phyloP scores from a whole-genome alignment of 192 early-diverging fungal genomes.

The Funneliformis mosseae region DNA sequence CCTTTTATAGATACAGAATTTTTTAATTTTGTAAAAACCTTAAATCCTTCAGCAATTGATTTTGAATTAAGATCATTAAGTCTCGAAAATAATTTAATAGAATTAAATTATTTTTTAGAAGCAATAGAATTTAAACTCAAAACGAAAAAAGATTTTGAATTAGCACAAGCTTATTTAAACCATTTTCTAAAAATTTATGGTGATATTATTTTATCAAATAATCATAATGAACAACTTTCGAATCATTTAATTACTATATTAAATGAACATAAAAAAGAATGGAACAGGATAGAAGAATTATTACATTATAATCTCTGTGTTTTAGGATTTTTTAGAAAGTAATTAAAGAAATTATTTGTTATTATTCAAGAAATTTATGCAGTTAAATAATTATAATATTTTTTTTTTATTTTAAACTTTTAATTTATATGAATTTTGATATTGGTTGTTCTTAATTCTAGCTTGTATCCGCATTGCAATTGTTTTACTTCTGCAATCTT shows the following conservation, averaged over 20 bases:
- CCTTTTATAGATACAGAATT: constrained; percentile 55
- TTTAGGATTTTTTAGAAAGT: constrained; percentile 60
- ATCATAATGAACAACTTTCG: constrained; percentile 43
- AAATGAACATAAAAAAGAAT: constrained; percentile 49
- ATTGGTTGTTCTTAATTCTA: not conserved
- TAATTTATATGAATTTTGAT: not conserved
- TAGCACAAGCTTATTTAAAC: constrained; percentile 77
- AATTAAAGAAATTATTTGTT: not conserved
- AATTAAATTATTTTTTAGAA: constrained; percentile 68
- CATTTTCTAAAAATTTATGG: constrained; percentile 82
- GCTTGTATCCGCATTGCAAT: not conserved
- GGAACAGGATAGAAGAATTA: constrained; percentile 61
- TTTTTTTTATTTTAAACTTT: not conserved
- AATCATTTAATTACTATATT: constrained; percentile 41
- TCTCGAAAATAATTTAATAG: constrained; percentile 62
- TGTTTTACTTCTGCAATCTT: not conserved
- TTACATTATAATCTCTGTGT: constrained; percentile 66
- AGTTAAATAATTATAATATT: not conserved
- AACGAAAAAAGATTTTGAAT: constrained; percentile 82
- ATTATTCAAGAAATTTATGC: too few relatives aligned
- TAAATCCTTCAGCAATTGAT: constrained; percentile 85
- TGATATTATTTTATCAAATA: constrained; percentile 70
- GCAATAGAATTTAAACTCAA: constrained; percentile 62
- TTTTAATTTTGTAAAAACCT: constrained; percentile 69
- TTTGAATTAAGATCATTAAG: constrained; percentile 81